Base-by-base conservation (phyloP, 331 rosid genomes). In the Rhamnella rubrinervis region DNA sequence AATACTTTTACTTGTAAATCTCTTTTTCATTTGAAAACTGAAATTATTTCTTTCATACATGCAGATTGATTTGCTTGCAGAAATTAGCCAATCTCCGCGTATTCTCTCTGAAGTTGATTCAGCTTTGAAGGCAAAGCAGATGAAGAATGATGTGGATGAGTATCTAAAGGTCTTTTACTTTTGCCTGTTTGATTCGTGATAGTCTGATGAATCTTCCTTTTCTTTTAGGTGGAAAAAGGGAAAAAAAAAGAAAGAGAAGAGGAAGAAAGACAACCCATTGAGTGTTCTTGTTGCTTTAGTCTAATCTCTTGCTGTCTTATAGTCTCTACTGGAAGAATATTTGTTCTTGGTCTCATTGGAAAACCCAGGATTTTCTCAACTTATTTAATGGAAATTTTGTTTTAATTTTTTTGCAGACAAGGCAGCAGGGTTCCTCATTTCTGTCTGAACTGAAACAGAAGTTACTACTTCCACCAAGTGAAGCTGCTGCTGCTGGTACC, bases 31-130 rank as follows among this genome's bases (percentile, higher is more conserved):
- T 11, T 37, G 70, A 40, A 51, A 46, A 21, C 52, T 65, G 66
- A 55, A 66, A 26, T 21, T 70, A 55, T 38, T 66, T 53, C 74
- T 49, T 70, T 59, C 59, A 4, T 66, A 21, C 57, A 18, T 76
- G 78, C 89, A 95, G 99, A 95, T 95, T 70, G 99, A 95, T 79
- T 86, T 95, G 78, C 97, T 95, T 37, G 90, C 87, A 49, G 96
- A 95, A 81, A 91, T 91, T 77, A 86, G 84, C 68, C 93, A 89
- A 60, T 89, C 96, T 40, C 96, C 97, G 8, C 90, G 96, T 12
- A 88, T 91, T 71, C 92, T 89, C 35, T 87, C 99, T 2, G 99
- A 95, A 85, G 97, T 95, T 75, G 99, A 95, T 77, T 87, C 90
- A 4, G 92, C 92, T 52, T 71, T 95, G 61, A 95, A 87, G 82